These are phyloP conservation scores for Penicillium capsulatum DNA, from an alignment of 2,329 filamentous ascomycete species.

Conservation along the genomic window DNA sequence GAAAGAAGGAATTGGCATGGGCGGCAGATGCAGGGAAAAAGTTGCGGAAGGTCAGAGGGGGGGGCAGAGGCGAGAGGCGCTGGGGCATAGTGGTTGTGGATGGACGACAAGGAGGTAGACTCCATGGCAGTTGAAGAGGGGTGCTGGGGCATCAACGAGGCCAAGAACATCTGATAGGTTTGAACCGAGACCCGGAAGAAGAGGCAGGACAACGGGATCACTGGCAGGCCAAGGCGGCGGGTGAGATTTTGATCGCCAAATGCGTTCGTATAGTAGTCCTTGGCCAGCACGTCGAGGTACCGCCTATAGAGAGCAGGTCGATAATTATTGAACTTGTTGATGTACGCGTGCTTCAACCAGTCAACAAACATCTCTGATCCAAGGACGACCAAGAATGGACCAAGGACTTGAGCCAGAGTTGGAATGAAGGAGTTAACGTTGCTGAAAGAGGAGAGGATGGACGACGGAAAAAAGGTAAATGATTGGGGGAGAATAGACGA, in stretches of 20 bases:
- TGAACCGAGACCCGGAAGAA: conserved; percentile 93
- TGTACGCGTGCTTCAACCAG: conserved; percentile 95
- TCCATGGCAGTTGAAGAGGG: conserved; percentile 44
- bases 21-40: conserved; percentile 54
- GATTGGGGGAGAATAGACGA: conserved; percentile 80
- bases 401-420: conserved; percentile 70
- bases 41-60: conserved; percentile 56
- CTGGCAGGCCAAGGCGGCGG: conserved; percentile 80
- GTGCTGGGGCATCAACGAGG: conserved; percentile 75
- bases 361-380: conserved; percentile 97
- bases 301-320: conserved; percentile 84
- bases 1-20: conserved; percentile 37
- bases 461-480: conserved; percentile 72
- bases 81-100: conserved; percentile 51
- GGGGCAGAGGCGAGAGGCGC: conserved; percentile 61
- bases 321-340: conserved; percentile 97
- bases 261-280: conserved; percentile 96
- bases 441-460: conserved; percentile 42
- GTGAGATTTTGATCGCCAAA: conserved; percentile 89
- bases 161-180: conserved; percentile 97
- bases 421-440: conserved; percentile 42
- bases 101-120: conserved; percentile 40
- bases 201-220: conserved; percentile 86
- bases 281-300: conserved; percentile 88
- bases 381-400: conserved; percentile 88